Base-by-base conservation (phyloP, 768 basidiomycete species). In the Termitomyces eurrhizus region DNA sequence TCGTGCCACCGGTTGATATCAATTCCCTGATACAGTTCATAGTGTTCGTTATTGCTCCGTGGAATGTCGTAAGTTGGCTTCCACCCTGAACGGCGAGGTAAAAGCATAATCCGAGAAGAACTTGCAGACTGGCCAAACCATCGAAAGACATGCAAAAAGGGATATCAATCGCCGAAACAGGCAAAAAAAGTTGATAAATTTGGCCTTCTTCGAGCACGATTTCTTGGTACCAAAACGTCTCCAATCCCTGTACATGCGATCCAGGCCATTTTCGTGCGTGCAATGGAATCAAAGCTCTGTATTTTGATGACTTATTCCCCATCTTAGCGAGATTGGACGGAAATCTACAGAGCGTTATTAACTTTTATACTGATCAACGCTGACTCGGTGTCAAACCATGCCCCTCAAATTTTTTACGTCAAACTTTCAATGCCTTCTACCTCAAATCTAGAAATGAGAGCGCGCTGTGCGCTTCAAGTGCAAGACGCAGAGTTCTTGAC, bases 11-110 rank as follows among this genome's bases (percentile, higher is more conserved):
- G 4, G 21, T 32, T n/a, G 29, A 32, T 14, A 37, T 33, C 7
- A 45, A 52, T 14, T 45, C 35, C 16, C 32, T 52, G 1, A 35
- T 12, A 7, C 21, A 29, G 14, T 2, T 24, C 45, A n/a, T 18
- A 61, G 60, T 14, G 32, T 51, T 32, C 60, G 55, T 21, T 61
- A 61, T 50, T 61, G 60, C 35, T 61, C 60, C 6, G 35, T 16
- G 7, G 14, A 29, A 44, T 61, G 60, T 13, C 60, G 60, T 61
- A 45, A 61, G 60, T 52, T 18, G 13, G 29, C 3, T 51, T 24
- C 6, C 7, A 12, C 21, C 26, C 21, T 26, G 13, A 44, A 33
- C 3, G 7, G 9, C 2, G 48, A 26, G 6, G 14, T 36, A 11
- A 1, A 57, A 35, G 16, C 4, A 50, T 33, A 29, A 44, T 7